Evolutionary conservation across 2,329 filamentous ascomycete species (phyloP).

Genomic region (Cephalotrichum gorgonifer): DNA sequence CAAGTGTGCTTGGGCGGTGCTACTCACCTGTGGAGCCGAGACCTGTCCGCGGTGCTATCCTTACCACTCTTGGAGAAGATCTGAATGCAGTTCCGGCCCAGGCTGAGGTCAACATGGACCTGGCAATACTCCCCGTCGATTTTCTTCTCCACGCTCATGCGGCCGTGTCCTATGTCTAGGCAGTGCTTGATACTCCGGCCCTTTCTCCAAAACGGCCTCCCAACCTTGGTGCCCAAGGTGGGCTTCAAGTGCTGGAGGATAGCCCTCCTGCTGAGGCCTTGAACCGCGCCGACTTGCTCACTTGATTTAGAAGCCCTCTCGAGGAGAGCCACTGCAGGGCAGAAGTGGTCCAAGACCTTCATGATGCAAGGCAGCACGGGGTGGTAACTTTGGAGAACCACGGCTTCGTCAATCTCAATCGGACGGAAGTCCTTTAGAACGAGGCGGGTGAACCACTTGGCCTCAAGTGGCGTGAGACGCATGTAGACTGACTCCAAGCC

Average conservation of each 20-base stretch:
- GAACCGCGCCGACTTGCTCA: conserved; percentile 2
- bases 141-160: conserved; percentile 69
- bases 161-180: conserved; percentile 47
- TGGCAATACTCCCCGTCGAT: conserved; percentile 88
- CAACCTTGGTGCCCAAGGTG: conserved; percentile 50
- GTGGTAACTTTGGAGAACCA: conserved; percentile 53
- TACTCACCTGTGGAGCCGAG: conserved; percentile 43
- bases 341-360: conserved; percentile 58
- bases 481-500: conserved; percentile 47
- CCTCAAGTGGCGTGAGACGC: conserved; percentile 54
- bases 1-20: not conserved
- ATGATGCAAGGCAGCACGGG: conserved; percentile 60
- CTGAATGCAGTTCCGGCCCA: conserved; percentile 46
- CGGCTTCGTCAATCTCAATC: conserved; percentile 45
- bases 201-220: conserved; percentile 54
- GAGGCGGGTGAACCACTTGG: conserved; percentile 79
- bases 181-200: conserved; percentile 66
- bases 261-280: conserved; percentile 3
- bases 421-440: conserved; percentile 69
- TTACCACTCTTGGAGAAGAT: conserved; percentile 93
- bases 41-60: conserved; percentile 67
- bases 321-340: conserved; percentile 46
- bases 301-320: conserved; percentile 9
- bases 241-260: conserved; percentile 34
- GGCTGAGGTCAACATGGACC: conserved; percentile 64